These are phyloP conservation scores for Pythium monospermum DNA, from an alignment of 352 stramenopile genomes.

Conservation along the genomic window DNA sequence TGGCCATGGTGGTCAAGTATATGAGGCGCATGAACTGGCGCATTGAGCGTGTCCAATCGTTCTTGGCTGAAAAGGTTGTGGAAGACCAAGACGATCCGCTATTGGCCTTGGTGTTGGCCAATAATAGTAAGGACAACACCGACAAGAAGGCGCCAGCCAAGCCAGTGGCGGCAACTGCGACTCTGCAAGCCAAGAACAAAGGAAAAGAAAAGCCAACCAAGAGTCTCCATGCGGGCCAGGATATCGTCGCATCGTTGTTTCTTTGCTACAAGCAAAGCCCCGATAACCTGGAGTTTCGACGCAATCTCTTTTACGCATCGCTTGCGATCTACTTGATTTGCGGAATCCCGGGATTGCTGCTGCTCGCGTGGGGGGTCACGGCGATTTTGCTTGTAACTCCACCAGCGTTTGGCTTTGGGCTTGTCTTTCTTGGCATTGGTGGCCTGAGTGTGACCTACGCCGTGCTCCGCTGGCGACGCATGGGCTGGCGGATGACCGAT, in stretches of 20 bases:
- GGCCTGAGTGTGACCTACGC: slow-evolving; percentile 50
- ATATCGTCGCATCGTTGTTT: slow-evolving; percentile 75
- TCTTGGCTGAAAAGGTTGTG: slow-evolving; percentile 56
- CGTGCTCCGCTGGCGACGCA: slow-evolving; percentile 49
- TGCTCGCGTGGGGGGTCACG: slow-evolving; percentile 72
- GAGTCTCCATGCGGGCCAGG: slow-evolving; percentile 24
- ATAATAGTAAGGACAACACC: background rate
- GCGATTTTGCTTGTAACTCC: slow-evolving; percentile 65
- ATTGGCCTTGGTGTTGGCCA: slow-evolving; percentile 1
- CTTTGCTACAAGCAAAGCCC: slow-evolving; percentile 67
- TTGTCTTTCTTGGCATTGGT: slow-evolving; percentile 67
- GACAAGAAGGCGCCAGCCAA: slow-evolving; percentile 5
- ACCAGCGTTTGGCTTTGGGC: slow-evolving; percentile 66
- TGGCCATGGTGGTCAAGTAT: slow-evolving; percentile 48
- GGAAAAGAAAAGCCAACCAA: background rate
- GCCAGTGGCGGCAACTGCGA: background rate
- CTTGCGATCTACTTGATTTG: slow-evolving; percentile 52
- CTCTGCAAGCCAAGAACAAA: background rate
- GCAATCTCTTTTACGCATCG: slow-evolving; percentile 74
- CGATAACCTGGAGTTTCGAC: slow-evolving; percentile 61
- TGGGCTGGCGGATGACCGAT: slow-evolving; percentile 81
- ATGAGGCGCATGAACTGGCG: slow-evolving; percentile 76
- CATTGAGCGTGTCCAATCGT: slow-evolving; percentile 74
- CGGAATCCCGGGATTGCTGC: slow-evolving; percentile 44
- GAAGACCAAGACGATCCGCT: slow-evolving; percentile 16